These are phyloP conservation scores for Boletus sp. DNA, from an alignment of 1,284 basidiomycete genomes.

Conservation along the genomic window DNA sequence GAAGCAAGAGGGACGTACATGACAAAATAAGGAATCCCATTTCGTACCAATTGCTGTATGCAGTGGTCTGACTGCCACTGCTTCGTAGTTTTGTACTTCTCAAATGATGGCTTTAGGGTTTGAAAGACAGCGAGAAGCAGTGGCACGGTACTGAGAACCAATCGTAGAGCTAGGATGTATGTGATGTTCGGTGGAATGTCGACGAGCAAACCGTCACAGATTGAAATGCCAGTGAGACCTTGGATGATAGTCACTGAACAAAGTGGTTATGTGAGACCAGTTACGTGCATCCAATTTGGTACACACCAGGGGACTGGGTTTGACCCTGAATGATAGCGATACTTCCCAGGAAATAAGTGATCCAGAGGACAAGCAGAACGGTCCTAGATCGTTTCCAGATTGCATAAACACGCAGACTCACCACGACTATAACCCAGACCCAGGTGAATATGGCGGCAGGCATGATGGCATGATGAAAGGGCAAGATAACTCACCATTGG, in stretches of 20 bases:
- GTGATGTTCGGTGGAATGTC: not conserved
- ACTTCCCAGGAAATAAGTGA: not conserved
- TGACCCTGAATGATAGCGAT: not conserved
- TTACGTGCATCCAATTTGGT: not conserved
- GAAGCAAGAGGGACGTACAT: not conserved
- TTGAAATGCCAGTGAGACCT: not conserved
- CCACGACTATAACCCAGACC: slow-evolving; percentile 20
- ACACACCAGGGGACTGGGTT: slow-evolving; percentile 3
- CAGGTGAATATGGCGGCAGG: not conserved
- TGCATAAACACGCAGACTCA: slow-evolving; percentile 23
- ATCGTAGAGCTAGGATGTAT: not conserved
- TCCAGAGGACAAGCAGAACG: slow-evolving; percentile 5
- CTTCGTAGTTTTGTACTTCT: slow-evolving; percentile 1
- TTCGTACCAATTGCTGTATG: not conserved
- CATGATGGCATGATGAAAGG: too few species aligned
- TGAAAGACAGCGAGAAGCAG: not conserved
- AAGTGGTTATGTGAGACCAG: not conserved
- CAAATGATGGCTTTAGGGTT: not conserved
- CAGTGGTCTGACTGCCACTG: not conserved
- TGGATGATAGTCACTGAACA: not conserved
- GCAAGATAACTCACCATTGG: slow-evolving; percentile 11
- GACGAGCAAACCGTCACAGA: not conserved
- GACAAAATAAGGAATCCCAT: slow-evolving; percentile 7
- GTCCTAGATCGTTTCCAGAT: slow-evolving; percentile 21
- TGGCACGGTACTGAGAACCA: not conserved